A percentile compares a stretch with the other conserved stretches of the same genome.
These are phyloP conservation scores for Rubia balearica DNA, from an alignment of 305 asterid genomes.

Conservation along the genomic window DNA sequence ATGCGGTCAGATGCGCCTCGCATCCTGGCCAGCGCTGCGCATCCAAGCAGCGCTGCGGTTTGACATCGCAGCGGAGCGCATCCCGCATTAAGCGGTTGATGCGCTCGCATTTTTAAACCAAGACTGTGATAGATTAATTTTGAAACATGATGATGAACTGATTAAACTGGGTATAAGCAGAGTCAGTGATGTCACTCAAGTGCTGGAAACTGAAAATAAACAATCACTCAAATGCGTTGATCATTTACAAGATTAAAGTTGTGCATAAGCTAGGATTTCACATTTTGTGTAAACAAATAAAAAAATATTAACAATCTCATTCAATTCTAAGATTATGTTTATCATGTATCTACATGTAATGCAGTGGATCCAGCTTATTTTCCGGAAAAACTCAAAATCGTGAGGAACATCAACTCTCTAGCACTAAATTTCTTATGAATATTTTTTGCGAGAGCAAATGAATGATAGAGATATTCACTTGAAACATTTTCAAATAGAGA, in stretches of 20 bases:
- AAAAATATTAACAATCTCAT: too few species aligned
- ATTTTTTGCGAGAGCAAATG: background rate
- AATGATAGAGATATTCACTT: background rate
- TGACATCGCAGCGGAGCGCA: conserved; percentile 16
- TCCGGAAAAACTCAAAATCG: background rate
- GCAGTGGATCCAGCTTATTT: background rate
- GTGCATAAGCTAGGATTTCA: too few species aligned
- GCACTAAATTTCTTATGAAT: background rate
- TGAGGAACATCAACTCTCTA: background rate
- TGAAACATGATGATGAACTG: conserved; percentile 4
- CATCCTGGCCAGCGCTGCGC: too few species aligned
- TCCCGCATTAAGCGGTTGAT: background rate
- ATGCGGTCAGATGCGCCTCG: too few species aligned
- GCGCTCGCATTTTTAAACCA: background rate
- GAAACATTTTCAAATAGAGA: background rate
- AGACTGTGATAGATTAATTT: conserved; percentile 8
- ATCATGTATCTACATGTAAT: too few species aligned
- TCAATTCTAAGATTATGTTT: too few species aligned
- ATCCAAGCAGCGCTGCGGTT: too few species aligned
- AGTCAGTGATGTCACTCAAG: conserved; percentile 1
- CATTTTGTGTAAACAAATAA: too few species aligned
- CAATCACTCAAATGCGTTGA: background rate
- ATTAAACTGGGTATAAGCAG: background rate
- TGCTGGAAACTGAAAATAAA: conserved; percentile 1
- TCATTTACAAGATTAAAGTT: too few species aligned